These are phyloP conservation scores for Aphelidium insulamus DNA, from an alignment of 371 early-diverging fungal genomes.

Conservation along the genomic window DNA sequence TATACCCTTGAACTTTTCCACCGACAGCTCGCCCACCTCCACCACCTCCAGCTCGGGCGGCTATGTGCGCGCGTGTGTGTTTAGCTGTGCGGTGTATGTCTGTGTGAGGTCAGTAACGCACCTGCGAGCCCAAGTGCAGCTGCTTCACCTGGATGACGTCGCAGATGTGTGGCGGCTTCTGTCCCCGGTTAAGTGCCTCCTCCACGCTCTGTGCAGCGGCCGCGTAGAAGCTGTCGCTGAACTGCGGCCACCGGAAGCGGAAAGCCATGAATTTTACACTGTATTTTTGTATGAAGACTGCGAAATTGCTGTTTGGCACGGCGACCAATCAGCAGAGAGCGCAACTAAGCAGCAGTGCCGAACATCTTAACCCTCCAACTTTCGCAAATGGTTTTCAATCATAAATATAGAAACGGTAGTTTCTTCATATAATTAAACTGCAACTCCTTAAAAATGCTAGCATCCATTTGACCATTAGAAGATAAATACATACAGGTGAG, in stretches of 20 bases:
- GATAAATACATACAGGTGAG: too few relatives aligned
- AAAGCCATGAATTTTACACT: conserved; percentile 69
- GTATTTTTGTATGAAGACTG: too few relatives aligned
- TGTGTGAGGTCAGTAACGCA: conserved; percentile 9
- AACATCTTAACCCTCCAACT: too few relatives aligned
- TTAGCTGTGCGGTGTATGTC: not conserved
- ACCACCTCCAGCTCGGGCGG: conserved; percentile 91
- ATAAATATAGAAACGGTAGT: too few relatives aligned
- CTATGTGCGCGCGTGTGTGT: conserved; percentile 11
- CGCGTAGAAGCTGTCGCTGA: conserved; percentile 58
- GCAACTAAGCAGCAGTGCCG: too few relatives aligned
- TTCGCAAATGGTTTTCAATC: too few relatives aligned
- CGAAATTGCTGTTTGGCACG: too few relatives aligned
- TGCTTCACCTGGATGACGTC: conserved; percentile 73
- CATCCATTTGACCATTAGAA: too few relatives aligned
- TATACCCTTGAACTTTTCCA: conserved; percentile 81
- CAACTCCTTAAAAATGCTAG: too few relatives aligned
- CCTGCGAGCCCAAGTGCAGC: conserved; percentile 79
- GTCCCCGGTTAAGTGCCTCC: conserved; percentile 71
- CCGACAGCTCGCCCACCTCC: conserved; percentile 85
- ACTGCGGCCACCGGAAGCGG: conserved; percentile 84
- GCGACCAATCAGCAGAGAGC: too few relatives aligned
- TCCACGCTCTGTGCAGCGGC: conserved; percentile 63
- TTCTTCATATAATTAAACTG: too few relatives aligned
- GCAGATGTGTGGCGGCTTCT: conserved; percentile 71